A percentile compares a stretch with the other conserved stretches of the same genome.
Conservation (phyloP, 495 filamentous ascomycete species). For the Cercophora newfieldiana region DNA sequence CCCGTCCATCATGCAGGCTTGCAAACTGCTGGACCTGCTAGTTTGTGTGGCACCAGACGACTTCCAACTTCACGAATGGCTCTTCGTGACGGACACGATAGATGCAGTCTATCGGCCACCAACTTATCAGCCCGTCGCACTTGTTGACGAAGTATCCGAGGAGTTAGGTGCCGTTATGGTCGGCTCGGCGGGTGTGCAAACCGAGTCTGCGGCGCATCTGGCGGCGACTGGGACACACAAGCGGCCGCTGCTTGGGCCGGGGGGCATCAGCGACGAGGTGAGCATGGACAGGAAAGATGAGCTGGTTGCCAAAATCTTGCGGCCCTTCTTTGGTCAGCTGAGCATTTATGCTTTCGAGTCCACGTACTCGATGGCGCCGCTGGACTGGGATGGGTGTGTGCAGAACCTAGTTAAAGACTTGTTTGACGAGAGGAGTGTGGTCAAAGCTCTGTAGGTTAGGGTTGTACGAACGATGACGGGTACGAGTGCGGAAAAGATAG, state of each 20-base stretch:
- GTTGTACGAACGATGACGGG: not conserved
- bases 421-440: conserved; percentile 73
- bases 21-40: conserved; percentile 85
- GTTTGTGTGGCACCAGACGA: conserved; percentile 88
- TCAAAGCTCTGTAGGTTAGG: conserved; percentile 47
- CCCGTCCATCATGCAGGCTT: conserved; percentile 77
- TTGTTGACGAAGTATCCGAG: conserved; percentile 85
- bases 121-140: conserved; percentile 68
- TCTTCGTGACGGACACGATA: conserved; percentile 95
- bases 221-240: conserved; percentile 30
- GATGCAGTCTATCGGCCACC: conserved; percentile 88
- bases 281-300: conserved; percentile 62
- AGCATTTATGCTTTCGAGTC: conserved; percentile 91
- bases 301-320: conserved; percentile 70
- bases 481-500: not conserved
- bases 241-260: conserved; percentile 47
- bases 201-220: conserved; percentile 33
- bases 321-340: conserved; percentile 86
- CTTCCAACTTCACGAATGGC: conserved; percentile 94
- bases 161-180: conserved; percentile 57
- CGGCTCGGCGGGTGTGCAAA: conserved; percentile 19
- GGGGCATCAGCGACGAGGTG: conserved; percentile 52
- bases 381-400: conserved; percentile 69
- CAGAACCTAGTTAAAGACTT: conserved; percentile 73
- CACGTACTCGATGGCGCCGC: conserved; percentile 77